Evolutionary conservation across 1,284 basidiomycete species (phyloP), one percentile per base, ranked within the genome.

Genomic region (Fistulina hepatica): DNA sequence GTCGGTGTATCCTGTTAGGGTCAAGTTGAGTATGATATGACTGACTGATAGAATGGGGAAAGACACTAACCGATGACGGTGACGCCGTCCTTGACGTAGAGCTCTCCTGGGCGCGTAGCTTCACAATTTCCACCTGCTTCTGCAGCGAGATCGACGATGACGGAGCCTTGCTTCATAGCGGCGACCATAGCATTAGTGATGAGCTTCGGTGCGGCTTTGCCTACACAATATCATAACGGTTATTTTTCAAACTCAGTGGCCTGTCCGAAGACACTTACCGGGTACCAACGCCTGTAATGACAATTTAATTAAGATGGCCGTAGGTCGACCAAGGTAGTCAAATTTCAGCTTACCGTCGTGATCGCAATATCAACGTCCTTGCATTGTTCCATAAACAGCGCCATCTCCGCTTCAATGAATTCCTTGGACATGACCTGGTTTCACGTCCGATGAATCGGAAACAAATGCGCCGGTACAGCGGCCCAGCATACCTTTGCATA

Each of bases 361-460:
- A 90, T 73, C 42, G 90, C 69, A 42, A 90, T 89, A 51, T 90
- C 86, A 10, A 89, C 86, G 20, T 89, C 85, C 53, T 77, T 81
- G 57, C 77, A 81, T 56, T 90, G 85, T 52, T 81, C 74, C 71
- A 81, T 69, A 62, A 90, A 90, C 27, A 90, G 67, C 1, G 79
- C 76, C 86, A 90, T 89, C 56, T 90, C 86, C 9, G 85, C 85
- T 37, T 79, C 83, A 44, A 88, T 76, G 55, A 89, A 90, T 54
- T 86, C 84, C 61, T 88, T 85, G 30, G 81, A 83, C 85, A 90
- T 89, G 47, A 78, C 39, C 39, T 43, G 26, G 12, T 21, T n/a
- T n/a, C 37, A 30, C 31, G 27, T 24, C 8, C 21, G 21, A 25
- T 5, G n/a, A 17, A 12, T 34, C 8, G 33, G n/a, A n/a, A n/a